Percentiles rank a stretch among this genome's conserved stretches.
Evolutionary conservation across 352 stramenopile genomes (phyloP).

Genomic region (Globisporangium nodosum): DNA sequence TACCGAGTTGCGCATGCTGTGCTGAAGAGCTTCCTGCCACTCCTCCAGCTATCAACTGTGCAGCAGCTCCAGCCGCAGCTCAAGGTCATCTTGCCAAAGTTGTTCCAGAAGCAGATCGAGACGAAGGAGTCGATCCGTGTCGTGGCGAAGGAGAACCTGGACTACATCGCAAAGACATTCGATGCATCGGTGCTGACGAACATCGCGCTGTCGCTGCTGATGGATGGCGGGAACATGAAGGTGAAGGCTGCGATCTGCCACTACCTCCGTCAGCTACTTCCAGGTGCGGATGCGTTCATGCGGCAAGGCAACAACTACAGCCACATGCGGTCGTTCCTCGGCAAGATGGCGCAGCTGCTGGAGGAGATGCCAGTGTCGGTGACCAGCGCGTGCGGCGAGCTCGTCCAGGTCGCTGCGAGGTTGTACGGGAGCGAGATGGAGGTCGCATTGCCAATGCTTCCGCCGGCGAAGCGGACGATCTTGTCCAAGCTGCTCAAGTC

Average conservation of each 20-base stretch:
- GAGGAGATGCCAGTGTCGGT: slow-evolving; percentile 64
- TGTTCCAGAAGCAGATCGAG: slow-evolving; percentile 78
- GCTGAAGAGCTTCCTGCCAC: slow-evolving; percentile 48
- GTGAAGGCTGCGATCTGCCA: slow-evolving; percentile 62
- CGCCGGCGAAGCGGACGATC: slow-evolving; percentile 48
- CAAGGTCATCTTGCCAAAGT: slow-evolving; percentile 48
- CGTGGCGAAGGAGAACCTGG: slow-evolving; percentile 53
- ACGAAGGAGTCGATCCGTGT: slow-evolving; percentile 57
- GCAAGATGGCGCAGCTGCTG: slow-evolving; percentile 62
- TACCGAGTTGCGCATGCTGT: slow-evolving; percentile 70
- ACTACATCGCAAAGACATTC: slow-evolving; percentile 43
- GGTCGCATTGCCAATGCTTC: slow-evolving; percentile 36
- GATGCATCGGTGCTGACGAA: slow-evolving; percentile 41
- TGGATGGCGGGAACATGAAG: slow-evolving; percentile 78
- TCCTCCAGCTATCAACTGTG: slow-evolving; percentile 33
- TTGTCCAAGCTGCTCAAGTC: slow-evolving; percentile 50
- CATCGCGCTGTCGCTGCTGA: slow-evolving; percentile 51
- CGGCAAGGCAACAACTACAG: slow-evolving; percentile 26
- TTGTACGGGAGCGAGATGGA: slow-evolving; percentile 57
- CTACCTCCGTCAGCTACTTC: slow-evolving; percentile 57
- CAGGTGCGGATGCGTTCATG: slow-evolving; percentile 46
- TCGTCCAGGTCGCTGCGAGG: slow-evolving; percentile 39
- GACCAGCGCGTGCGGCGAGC: slow-evolving; percentile 45
- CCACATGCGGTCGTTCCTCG: slow-evolving; percentile 64
- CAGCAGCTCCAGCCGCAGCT: slow-evolving; percentile 44